Base-by-base conservation (phyloP, 768 basidiomycete genomes). In the Boletales sp. region DNA sequence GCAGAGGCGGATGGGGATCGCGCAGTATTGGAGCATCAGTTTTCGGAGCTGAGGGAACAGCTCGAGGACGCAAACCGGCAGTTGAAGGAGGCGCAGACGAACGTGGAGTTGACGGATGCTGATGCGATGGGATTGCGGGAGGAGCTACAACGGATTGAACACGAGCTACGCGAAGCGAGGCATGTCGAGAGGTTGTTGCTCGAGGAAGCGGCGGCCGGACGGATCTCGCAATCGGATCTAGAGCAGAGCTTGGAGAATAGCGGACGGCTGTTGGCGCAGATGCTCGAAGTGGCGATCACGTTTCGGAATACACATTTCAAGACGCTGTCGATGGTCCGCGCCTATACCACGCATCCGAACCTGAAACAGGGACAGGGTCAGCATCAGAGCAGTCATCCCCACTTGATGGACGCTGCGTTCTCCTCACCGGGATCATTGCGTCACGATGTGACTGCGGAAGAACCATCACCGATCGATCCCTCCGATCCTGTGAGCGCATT, bases 1-100 rank as follows among this genome's bases (percentile, higher is more conserved):
- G 88, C 88, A 3, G 94, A 98, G 67, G 90, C 93, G 13, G 92
- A 96, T 60, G 90, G 93, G 1, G 94, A 97, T 65, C 81, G 92
- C 8, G 93, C 94, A 0, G 91, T 95, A 13, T 74, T 96, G 41
- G 93, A 96, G 68, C 84, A 94, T 44, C 88, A 93, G 65, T 85
- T 88, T 63, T 82, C 79, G 36, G 88, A 90, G 62, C 70, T 90
- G 34, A 78, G 79, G 56, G 81, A 81, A 1, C 74, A 76, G 8
- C 69, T 86, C 44, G 87, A 86, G 48, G 74, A 78, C 50, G 73
- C 76, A 13, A 78, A 82, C 46, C 76, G 78, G 10, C 80, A 86
- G 56, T 63, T 89, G 15, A 84, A 83, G 60, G 83, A 87, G 35
- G 70, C 82, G 11, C 74, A 73, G 12, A 72, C 80, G 0, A 81